These are phyloP conservation scores for Sordariomycetes sp. DNA, from an alignment of 2,329 filamentous ascomycete genomes.

Conservation along the genomic window DNA sequence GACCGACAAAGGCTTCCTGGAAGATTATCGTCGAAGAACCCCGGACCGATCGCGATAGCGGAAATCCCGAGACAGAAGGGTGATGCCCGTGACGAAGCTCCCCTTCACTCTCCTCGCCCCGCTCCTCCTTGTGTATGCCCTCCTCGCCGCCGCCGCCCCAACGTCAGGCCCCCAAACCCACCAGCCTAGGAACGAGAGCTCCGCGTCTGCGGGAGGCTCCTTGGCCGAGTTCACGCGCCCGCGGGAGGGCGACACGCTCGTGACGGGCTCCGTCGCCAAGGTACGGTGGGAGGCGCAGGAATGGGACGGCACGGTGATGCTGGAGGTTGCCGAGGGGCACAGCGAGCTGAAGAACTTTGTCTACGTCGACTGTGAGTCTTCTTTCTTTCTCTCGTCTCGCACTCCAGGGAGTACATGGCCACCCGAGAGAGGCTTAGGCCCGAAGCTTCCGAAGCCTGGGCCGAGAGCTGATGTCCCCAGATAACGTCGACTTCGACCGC, in stretches of 20 bases:
- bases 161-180: not conserved
- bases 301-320: not conserved
- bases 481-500: slow-evolving; percentile 1
- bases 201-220: not conserved
- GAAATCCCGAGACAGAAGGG: no score
- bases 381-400: not conserved
- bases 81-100: not conserved
- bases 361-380: slow-evolving; percentile 1
- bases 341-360: not conserved
- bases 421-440: not conserved
- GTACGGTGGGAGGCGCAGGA: slow-evolving; percentile 1
- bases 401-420: not conserved
- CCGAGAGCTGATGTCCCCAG: not conserved
- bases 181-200: not conserved
- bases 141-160: not conserved
- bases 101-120: not conserved
- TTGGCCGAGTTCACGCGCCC: not conserved
- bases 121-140: not conserved
- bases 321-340: not conserved
- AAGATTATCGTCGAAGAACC: no score
- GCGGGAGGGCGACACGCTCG: not conserved
- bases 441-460: no score
- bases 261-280: not conserved
- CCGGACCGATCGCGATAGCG: no score
- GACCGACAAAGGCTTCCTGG: no score